These are phyloP conservation scores for Fusarium tanahbumbuense DNA, from an alignment of 2,329 filamentous ascomycete genomes.

Conservation along the genomic window DNA sequence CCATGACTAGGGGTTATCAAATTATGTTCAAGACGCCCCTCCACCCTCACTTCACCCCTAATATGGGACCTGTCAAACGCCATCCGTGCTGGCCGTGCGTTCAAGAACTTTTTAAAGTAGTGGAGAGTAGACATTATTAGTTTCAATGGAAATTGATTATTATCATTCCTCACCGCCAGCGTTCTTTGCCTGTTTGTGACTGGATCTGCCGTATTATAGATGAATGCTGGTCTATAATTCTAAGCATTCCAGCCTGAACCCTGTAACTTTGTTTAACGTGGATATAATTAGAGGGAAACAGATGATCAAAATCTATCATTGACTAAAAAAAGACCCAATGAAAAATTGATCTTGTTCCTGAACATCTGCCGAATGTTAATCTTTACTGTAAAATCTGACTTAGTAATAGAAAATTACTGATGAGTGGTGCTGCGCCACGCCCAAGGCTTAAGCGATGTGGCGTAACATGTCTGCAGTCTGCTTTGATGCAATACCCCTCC, in stretches of 20 bases:
- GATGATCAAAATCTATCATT: not conserved
- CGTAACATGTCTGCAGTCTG: conserved; percentile 15
- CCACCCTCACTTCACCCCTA: conserved; percentile 8
- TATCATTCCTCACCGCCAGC: conserved; percentile 20
- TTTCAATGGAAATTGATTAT: conserved; percentile 16
- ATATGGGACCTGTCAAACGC: conserved; percentile 29
- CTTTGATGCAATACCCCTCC: conserved; percentile 33
- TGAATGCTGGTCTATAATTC: not conserved
- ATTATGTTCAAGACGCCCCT: conserved; percentile 18
- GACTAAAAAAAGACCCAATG: not conserved
- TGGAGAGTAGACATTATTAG: conserved; percentile 18
- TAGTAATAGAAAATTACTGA: not conserved
- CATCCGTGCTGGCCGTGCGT: conserved; percentile 1
- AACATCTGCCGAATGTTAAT: conserved; percentile 13
- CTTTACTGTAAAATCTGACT: not conserved
- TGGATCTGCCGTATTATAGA: not conserved
- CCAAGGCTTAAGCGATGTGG: conserved; percentile 42
- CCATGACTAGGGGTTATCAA: conserved; percentile 6
- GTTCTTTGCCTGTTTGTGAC: not conserved
- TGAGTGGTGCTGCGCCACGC: conserved; percentile 40
- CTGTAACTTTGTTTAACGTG: not conserved
- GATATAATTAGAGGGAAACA: not conserved
- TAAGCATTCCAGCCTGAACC: not conserved
- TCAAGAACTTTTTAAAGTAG: conserved; percentile 10
- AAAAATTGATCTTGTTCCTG: not conserved